Base-by-base conservation (phyloP, 108 stramenopile genomes). In the Nitzschia putrida region DNA sequence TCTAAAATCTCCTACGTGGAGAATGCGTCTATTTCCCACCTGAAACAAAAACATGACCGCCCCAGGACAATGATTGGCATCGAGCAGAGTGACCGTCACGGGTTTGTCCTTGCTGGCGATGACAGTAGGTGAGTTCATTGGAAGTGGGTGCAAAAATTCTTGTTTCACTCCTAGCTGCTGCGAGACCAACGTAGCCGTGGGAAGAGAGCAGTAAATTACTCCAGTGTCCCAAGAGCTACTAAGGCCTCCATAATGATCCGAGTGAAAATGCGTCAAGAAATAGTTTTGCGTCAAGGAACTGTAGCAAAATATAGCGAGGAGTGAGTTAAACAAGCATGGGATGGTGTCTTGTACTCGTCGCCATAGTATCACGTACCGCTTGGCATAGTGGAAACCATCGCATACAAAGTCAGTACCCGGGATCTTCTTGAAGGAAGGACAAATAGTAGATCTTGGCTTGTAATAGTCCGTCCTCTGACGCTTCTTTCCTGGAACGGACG, bases 41-140 rank as follows among this genome's bases (percentile, higher is more conserved):
- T 88, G 64, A 76, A 96, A 93, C 12, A 95, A 47, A 57, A 94
- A 87, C 93, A 97, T 94, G 61, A 94, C 90, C 3, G 97, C 96
- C 13, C 89, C 85, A 12, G 87, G 90, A 71, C 86, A 87, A 61
- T 91, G 90, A 55, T 91, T 91, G 39, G 90, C 90, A 69, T 91
- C 90, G 23, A 85, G 23, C 50, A 88, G 63, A 0, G 89, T 90
- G 6, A 90, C 80, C 18, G 76, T 75, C 4, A 93, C 80, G 8
- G 84, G 76, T 57, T 78, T 80, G 14, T 77, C 83, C 57, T 69
- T 74, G 58, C 85, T 85, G 11, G 49, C 69, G 44, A 90, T 68
- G 52, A 83, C 67, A 6, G 85, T 85, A 8, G 91, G 83, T 22
- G 65, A 71, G 53, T 85, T 79, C 83, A 93, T 80, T 6, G 83